Evolutionary conservation across 2,329 filamentous ascomycete species (phyloP), one percentile per base, ranked within the genome.

Genomic region (Graphilbum ipis-grandicollis): DNA sequence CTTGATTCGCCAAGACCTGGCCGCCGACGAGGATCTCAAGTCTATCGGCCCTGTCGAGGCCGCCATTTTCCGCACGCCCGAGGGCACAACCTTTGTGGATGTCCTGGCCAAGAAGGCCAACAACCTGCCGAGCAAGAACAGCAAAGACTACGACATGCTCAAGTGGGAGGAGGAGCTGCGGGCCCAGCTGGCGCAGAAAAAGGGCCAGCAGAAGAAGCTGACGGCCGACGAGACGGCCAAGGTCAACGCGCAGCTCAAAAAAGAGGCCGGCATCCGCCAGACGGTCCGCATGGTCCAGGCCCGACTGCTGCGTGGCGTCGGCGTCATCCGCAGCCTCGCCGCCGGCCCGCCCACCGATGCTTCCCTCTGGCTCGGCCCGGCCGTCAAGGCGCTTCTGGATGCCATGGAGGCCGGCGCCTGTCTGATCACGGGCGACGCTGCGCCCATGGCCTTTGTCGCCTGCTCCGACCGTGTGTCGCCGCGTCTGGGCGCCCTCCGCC

Each of bases 151-250:
- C 48, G 84, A 98, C 48, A 92, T 84, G 2, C 58, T 94, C 30
- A 94, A 93, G 56, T 98, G 92, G 90, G 90, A 98, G 56, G 80
- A 88, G 53, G 90, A 98, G 44, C 66, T 98, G 8, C 70, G 86
- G 39, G 68, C 74, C 29, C 84, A 94, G 48, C 59, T 98, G 30
- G 85, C 86, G n/a, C 69, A 82, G 52, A 98, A 96, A 63, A 93
- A 88, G 55, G 88, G 88, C 1, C 73, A 81, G 41, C 75, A 84
- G 48, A 88, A 85, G 60, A 98, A 94, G 57, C 71, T 96, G 9
- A 90, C 83, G 0, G 59, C 82, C 0, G 90, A 96, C 26, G 88
- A 98, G 50, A 78, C 79, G 46, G 71, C 78, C 22, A 96, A 93
- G 56, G 81, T 96, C 39, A 88, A 90, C 36, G 79, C 82, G 7